Conservation (phyloP, 257 asterid genomes). For the Scutellaria galericulata region DNA sequence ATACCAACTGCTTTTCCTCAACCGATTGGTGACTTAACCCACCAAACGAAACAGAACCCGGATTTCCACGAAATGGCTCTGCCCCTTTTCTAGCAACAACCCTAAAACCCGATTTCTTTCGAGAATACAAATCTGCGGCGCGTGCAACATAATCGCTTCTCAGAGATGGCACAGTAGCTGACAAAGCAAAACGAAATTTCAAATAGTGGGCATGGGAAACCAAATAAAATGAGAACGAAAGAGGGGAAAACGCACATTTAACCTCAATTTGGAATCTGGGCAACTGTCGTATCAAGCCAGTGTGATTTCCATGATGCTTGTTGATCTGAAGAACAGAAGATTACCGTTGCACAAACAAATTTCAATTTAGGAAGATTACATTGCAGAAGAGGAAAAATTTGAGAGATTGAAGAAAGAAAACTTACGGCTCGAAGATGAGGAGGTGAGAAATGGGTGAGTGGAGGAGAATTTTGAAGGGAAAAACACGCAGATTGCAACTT, state of each 20-base stretch:
- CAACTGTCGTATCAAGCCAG: slow-evolving; percentile 30
- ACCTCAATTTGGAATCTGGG: slow-evolving; percentile 44
- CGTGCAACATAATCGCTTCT: slow-evolving; percentile 40
- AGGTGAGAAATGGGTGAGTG: slow-evolving; percentile 38
- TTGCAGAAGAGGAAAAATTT: not conserved
- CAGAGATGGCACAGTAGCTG: slow-evolving; percentile 45
- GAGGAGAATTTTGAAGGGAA: slow-evolving; percentile 48
- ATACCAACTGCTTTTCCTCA: slow-evolving; percentile 70
- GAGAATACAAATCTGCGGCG: slow-evolving; percentile 42
- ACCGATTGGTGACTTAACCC: slow-evolving; percentile 78
- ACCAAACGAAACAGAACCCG: slow-evolving; percentile 78
- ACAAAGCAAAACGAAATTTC: not conserved
- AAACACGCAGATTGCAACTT: slow-evolving; percentile 51
- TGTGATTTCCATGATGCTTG: slow-evolving; percentile 33
- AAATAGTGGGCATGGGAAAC: not conserved
- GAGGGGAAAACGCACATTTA: slow-evolving; percentile 46
- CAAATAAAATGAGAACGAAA: slow-evolving; percentile 16
- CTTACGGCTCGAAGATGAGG: slow-evolving; percentile 53
- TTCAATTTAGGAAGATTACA: slow-evolving; percentile 9
- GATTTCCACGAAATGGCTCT: slow-evolving; percentile 76
- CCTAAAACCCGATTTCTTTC: slow-evolving; percentile 48
- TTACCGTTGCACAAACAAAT: not conserved
- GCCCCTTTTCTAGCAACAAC: slow-evolving; percentile 44
- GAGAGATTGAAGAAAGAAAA: slow-evolving; percentile 20
- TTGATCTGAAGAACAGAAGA: slow-evolving; percentile 42